Base-by-base conservation (phyloP, 2,329 filamentous ascomycete genomes). In the Microdochium paspali region DNA sequence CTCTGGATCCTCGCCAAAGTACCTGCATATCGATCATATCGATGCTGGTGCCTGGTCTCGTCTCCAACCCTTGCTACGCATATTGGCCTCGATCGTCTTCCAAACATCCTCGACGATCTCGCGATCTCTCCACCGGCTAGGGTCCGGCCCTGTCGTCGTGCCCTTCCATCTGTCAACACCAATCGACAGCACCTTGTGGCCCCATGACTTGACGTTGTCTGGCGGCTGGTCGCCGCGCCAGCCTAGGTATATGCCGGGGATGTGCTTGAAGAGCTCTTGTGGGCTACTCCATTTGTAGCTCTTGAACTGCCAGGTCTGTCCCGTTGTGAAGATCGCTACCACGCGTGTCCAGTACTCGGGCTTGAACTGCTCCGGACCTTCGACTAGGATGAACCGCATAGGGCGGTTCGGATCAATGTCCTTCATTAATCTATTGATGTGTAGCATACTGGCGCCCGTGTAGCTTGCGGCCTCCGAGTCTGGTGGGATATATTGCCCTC, bases 301-400 rank as follows among this genome's bases (percentile, higher is more conserved):
- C 70, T 96, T 95, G 71, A 98, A 98, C 68, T 98, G 93, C 93
- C 93, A 98, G 10, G 85, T 83, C 70, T 98, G 93, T 28, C 93
- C 93, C 0, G 93, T 98, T 0, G 93, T 98, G 69, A 98, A 97
- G 49, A 98, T 90, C 12, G 87, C 93, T 2, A 96, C 93, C 6
- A 98, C 86, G 46, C 90, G 84, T 59, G 84, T 84, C 93, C 93
- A 98, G 72, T 97, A 96, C 62, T 97, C 90, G 0, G 93, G 93
- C 65, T 95, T 95, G 77, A 98, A 98, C 65, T 93, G 86, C 61
- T 94, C 85, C 0, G 90, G 87, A 18, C 84, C 85, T 65, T 98
- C 93, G 47, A 97, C 91, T 32, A 98, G 82, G 61, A 97, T 94
- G 72, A 98, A 98, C 44, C 90, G 87, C 60, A 93, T 81, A 1